Evolutionary conservation across 2,329 filamentous ascomycete genomes (phyloP), one percentile per base, ranked within the genome.

Genomic region (Thyridium curvatum): DNA sequence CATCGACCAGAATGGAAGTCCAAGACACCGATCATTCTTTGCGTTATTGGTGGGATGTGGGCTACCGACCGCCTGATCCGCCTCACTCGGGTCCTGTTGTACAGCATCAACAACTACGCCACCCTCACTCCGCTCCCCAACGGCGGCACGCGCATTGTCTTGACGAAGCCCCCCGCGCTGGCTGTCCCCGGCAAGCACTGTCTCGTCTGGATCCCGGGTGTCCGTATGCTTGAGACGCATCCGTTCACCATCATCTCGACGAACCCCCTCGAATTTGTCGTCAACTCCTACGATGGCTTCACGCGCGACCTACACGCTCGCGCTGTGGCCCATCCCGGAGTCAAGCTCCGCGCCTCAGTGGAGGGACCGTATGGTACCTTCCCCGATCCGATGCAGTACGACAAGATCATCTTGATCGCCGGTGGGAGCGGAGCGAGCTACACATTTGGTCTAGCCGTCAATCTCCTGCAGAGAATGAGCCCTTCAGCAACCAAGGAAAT

Each of bases 351-450:
- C 39, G 70, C 70, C 0, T 78, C 74, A 0, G 63, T 77, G 2
- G 76, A 82, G 41, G 77, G 78, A 0, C 69, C 77, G 0, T 82
- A 82, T 41, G 78, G 78, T 18, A 67, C 66, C 1, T 59, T 73
- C 17, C 74, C 75, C 0, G 62, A 76, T 41, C 67, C 73, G 1
- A 61, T 65, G 38, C 56, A 64, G 12, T 74, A 66, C 43, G 72
- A 80, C 51, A 73, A 71, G 45, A 62, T 79, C 7, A 59, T 82
- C n/a, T 57, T 82, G 31, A 63, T 82, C 30, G 74, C 75, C 4
- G 78, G 77, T 12, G 79, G 78, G 4, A 76, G 74, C 37, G 78
- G 79, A 3, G 77, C 73, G 2, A 79, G 71, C 21, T 82, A 81
- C 51, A 71, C 68, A 0, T 71, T 73, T 41, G 69, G 69, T 5